Base-by-base conservation (phyloP, 495 filamentous ascomycete genomes). In the Lasiosphaeria miniovina region DNA sequence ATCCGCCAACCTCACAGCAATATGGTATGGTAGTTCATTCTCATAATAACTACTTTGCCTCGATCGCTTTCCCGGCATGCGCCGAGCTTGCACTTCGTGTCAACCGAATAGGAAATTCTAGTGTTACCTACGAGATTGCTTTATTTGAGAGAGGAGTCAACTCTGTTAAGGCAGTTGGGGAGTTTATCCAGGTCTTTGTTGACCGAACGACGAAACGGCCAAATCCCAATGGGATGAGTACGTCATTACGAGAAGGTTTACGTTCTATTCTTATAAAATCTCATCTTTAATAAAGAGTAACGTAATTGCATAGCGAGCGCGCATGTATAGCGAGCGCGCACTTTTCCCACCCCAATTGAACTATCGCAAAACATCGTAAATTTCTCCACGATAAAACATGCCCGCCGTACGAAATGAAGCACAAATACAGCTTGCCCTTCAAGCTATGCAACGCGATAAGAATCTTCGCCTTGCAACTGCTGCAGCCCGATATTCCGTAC, bases 41-140 rank as follows among this genome's bases (percentile, higher is more conserved):
- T 3, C 85, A 88, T 70, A 90, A 86, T 64, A 86, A 94, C 67
- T 97, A 90, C 75, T 92, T 97, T 68, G 84, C 83, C 1, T 86
- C 88, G 1, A 87, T 93, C n/a, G 80, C 84, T 0, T 98, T 91
- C 65, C 93, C 93, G 3, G 88, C 87, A 53, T 77, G 89, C 6
- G 80, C 95, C 5, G 91, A 96, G 58, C 78, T 96, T 0, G 91
- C 86, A 3, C 68, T 98, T 36, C 80, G 92, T 3, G 91, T 96
- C 10, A 90, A 88, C 59, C 90, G 87, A 68, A 77, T 98, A 5
- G 90, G 91, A 2, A 89, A 84, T 62, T 91, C 89, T 15, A 96
- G 90, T 65, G 93, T 94, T n/a, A 88, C 86, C 7, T 98, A 96
- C 70, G 93, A 98, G 66, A 82, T 96, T 38, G 93, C 88, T 4